These are phyloP conservation scores for Achaetomiella virescens DNA, from an alignment of 495 filamentous ascomycete species.

Conservation along the genomic window DNA sequence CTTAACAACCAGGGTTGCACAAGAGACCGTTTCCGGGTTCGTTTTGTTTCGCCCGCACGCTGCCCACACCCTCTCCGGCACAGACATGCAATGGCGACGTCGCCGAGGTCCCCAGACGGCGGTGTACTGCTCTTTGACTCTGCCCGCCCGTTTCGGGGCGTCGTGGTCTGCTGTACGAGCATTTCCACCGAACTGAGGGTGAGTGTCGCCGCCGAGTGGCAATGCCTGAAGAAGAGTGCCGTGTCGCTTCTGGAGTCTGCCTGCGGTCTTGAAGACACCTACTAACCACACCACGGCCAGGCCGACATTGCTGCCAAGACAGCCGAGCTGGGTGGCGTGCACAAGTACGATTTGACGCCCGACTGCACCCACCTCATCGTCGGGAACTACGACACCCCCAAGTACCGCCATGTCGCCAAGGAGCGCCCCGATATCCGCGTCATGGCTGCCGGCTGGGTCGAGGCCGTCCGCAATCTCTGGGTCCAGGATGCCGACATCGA, in stretches of 20 bases:
- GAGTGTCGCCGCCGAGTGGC: slow-evolving; percentile 30
- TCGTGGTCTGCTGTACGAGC: slow-evolving; percentile 87
- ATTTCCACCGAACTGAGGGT: slow-evolving; percentile 77
- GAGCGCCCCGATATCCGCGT: slow-evolving; percentile 79
- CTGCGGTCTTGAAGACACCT: too few relatives aligned
- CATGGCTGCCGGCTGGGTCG: slow-evolving; percentile 73
- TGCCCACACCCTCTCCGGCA: not conserved
- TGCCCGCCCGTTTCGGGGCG: slow-evolving; percentile 66
- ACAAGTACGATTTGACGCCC: slow-evolving; percentile 86
- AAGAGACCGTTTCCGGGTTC: not conserved
- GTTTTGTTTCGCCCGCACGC: not conserved
- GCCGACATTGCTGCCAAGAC: slow-evolving; percentile 62
- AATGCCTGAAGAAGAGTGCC: too few relatives aligned
- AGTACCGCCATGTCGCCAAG: slow-evolving; percentile 92
- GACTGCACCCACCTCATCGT: slow-evolving; percentile 94
- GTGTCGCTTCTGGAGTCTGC: not conserved
- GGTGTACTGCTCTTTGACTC: slow-evolving; percentile 29
- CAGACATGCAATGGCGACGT: slow-evolving; percentile 18
- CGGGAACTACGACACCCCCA: slow-evolving; percentile 77
- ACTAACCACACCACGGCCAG: slow-evolving; percentile 36
- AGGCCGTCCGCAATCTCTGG: slow-evolving; percentile 77
- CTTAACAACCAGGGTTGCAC: not conserved
- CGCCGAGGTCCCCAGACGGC: slow-evolving; percentile 4
- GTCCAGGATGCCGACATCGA: slow-evolving; percentile 74
- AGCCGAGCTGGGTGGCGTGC: slow-evolving; percentile 74